A percentile compares a stretch with the other conserved stretches of the same genome.
phyloP scores from a whole-genome alignment of 2,329 filamentous ascomycete species.

The Paracoccidioides brasiliensis region DNA sequence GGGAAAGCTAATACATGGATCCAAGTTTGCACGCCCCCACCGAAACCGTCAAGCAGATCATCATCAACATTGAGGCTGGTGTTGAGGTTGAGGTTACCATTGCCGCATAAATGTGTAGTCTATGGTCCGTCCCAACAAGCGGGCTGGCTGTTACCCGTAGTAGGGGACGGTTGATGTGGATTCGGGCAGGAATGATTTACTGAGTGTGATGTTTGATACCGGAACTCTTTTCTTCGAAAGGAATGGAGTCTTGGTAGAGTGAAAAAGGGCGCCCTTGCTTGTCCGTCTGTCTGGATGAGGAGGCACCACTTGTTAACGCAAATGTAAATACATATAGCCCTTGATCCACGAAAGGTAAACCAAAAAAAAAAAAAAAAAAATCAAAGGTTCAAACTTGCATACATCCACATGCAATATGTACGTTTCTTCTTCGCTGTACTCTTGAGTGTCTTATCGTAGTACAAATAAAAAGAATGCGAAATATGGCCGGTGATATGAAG shows the following conservation, averaged over 20 bases:
- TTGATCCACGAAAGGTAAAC: too few species aligned
- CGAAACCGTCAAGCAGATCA: slow-evolving; percentile 51
- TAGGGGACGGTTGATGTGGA: background rate
- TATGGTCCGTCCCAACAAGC: background rate
- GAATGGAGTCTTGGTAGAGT: background rate
- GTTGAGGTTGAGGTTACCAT: slow-evolving; percentile 43
- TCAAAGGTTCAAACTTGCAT: too few species aligned
- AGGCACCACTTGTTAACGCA: too few species aligned
- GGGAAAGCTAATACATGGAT: slow-evolving; percentile 8
- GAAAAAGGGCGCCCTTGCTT: background rate
- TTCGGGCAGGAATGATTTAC: background rate
- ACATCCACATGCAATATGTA: too few species aligned
- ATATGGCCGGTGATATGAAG: too few species aligned
- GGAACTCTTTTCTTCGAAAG: background rate
- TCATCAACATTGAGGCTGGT: slow-evolving; percentile 42
- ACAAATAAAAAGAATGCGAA: too few species aligned
- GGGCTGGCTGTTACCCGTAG: background rate
- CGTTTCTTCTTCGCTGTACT: too few species aligned
- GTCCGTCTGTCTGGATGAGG: background rate
- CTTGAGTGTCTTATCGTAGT: too few species aligned
- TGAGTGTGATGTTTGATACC: background rate
- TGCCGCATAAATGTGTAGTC: slow-evolving; percentile 31
- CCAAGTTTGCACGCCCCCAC: slow-evolving; percentile 69
- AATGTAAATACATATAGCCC: too few species aligned
- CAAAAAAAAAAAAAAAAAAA: too few species aligned